Conservation (phyloP, 2,329 filamentous ascomycete species). For the Penicillium corylophilum region DNA sequence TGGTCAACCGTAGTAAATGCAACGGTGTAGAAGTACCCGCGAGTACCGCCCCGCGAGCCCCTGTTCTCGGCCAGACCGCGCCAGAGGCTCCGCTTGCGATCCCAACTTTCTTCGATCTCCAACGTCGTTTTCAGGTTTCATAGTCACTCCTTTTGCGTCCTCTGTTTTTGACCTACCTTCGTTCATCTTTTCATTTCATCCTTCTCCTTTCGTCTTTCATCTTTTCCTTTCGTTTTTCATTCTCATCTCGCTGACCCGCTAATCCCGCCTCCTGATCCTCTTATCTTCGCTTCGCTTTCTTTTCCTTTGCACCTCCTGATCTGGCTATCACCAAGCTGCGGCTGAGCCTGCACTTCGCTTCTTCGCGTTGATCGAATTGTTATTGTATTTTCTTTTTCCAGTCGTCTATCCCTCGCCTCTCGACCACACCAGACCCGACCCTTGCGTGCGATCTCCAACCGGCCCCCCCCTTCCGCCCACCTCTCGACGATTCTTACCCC, state of each 20-base stretch:
- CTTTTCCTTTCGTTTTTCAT: constrained; percentile 1
- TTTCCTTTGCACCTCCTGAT: constrained; percentile 17
- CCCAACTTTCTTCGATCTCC: constrained; percentile 17
- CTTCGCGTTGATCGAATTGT: constrained; percentile 14
- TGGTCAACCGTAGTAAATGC: background rate
- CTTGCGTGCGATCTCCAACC: constrained; percentile 16
- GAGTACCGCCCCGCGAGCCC: constrained; percentile 8
- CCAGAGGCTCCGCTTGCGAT: constrained; percentile 25
- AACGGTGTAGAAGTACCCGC: background rate
- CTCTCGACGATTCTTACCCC: constrained; percentile 11
- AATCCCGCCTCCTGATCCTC: constrained; percentile 20
- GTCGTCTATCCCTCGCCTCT: constrained; percentile 4
- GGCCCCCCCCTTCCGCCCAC: constrained; percentile 16
- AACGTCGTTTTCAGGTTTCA: constrained; percentile 14
- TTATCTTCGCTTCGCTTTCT: background rate
- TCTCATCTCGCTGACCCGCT: constrained; percentile 3
- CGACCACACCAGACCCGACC: constrained; percentile 6
- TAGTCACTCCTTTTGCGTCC: constrained; percentile 9
- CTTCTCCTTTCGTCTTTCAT: constrained; percentile 9
- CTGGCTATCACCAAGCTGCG: constrained; percentile 24
- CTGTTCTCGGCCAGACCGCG: constrained; percentile 27
- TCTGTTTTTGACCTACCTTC: constrained; percentile 14
- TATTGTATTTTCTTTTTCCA: constrained; percentile 10
- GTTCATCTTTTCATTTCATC: constrained; percentile 8
- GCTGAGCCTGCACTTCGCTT: constrained; percentile 27